A percentile compares a stretch with the other conserved stretches of the same genome.
These are phyloP conservation scores for Mycosphaerella sp. DNA, from an alignment of 2,329 filamentous ascomycete genomes.

Conservation along the genomic window DNA sequence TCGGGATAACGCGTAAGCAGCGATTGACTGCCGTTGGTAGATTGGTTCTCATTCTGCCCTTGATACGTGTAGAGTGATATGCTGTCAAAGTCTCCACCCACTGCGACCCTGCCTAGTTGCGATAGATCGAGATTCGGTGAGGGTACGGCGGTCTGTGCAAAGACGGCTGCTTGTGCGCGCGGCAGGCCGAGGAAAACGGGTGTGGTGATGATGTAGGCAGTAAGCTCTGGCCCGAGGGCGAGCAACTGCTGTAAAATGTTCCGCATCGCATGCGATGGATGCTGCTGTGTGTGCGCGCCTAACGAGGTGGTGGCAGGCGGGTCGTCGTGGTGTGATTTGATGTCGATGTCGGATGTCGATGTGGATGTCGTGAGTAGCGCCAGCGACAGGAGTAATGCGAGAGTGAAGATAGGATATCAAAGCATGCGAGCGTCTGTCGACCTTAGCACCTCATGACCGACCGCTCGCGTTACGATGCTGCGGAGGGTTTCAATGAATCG, in stretches of 20 bases:
- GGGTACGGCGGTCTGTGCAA: slow-evolving; percentile 41
- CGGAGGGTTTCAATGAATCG: not conserved
- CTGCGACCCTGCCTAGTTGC: slow-evolving; percentile 71
- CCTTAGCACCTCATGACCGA: not conserved
- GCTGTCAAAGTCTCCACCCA: slow-evolving; percentile 84
- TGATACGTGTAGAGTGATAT: slow-evolving; percentile 84
- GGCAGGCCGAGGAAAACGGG: slow-evolving; percentile 20
- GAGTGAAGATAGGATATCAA: not conserved
- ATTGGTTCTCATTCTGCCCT: slow-evolving; percentile 65
- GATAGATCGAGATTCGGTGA: slow-evolving; percentile 68
- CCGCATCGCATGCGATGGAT: slow-evolving; percentile 26
- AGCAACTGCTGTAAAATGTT: slow-evolving; percentile 30
- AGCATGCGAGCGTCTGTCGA: not conserved
- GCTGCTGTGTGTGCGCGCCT: not conserved
- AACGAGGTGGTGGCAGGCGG: not conserved
- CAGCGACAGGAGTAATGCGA: not conserved
- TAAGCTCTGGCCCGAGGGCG: slow-evolving; percentile 33
- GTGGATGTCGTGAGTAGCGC: not conserved
- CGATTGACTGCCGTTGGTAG: slow-evolving; percentile 71
- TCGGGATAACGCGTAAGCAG: slow-evolving; percentile 79
- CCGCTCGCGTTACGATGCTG: not conserved
- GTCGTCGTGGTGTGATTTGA: not conserved
- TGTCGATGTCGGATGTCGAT: not conserved
- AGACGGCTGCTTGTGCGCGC: slow-evolving; percentile 18
- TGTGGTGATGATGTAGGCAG: slow-evolving; percentile 28